phyloP scores from a whole-genome alignment of 2,329 filamentous ascomycete species.

The Plectosphaerella cucumerina region DNA sequence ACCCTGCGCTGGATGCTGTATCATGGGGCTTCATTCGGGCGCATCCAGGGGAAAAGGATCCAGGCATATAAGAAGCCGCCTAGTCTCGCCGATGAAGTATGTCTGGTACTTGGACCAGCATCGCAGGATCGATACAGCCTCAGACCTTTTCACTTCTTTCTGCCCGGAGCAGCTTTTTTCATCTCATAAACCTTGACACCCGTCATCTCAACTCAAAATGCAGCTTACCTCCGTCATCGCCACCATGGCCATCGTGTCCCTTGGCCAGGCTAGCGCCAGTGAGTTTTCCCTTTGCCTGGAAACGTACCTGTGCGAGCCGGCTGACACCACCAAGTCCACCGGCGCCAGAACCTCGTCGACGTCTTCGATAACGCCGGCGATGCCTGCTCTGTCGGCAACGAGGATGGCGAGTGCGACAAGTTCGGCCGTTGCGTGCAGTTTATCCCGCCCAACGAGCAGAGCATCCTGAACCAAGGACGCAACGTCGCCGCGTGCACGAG shows the following conservation, averaged over 20 bases:
- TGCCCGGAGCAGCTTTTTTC: constrained; percentile 3
- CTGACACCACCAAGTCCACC: not conserved
- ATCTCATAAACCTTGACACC: not conserved
- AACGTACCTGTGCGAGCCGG: too few species aligned
- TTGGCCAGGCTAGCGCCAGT: constrained; percentile 3
- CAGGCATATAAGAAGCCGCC: too few species aligned
- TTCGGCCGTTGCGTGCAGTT: not conserved
- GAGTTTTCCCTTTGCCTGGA: too few species aligned
- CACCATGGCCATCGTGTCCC: constrained; percentile 3
- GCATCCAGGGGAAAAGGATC: too few species aligned
- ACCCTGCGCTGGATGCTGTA: too few species aligned
- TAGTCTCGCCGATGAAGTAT: too few species aligned
- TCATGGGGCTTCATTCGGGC: too few species aligned
- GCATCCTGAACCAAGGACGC: not conserved
- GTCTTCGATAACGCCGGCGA: constrained; percentile 7
- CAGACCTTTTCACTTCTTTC: not conserved
- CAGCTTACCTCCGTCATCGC: constrained; percentile 3
- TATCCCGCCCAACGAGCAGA: constrained; percentile 1
- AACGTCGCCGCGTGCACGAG: not conserved
- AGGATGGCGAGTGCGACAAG: constrained; percentile 1
- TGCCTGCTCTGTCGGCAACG: constrained; percentile 5
- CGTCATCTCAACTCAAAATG: not conserved
- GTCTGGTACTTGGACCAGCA: not conserved
- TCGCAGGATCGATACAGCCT: not conserved
- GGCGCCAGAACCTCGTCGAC: not conserved